Percentiles rank a stretch among this genome's conserved stretches.
Evolutionary conservation across 441 rosid species (phyloP).

Genomic region (Pelargonium citronellum): DNA sequence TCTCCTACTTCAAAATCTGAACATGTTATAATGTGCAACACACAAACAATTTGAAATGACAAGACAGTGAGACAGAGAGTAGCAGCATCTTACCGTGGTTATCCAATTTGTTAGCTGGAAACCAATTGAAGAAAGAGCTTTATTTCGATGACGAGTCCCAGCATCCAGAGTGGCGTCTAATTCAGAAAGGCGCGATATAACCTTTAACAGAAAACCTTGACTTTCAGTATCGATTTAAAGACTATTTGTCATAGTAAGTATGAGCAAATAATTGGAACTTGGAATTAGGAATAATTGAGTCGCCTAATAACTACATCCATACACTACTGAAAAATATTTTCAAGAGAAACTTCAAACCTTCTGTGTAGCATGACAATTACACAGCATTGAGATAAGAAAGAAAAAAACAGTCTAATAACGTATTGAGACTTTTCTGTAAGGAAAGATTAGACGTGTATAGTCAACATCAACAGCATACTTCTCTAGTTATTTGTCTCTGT

Average conservation of each 20-base stretch:
- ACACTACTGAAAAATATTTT: not conserved
- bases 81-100: slow-evolving; percentile 51
- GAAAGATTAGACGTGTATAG: slow-evolving; percentile 11
- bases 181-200: slow-evolving; percentile 82
- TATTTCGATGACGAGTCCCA: slow-evolving; percentile 75
- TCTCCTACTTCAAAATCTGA: slow-evolving; percentile 1
- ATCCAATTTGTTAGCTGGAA: slow-evolving; percentile 71
- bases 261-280: not conserved
- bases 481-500: slow-evolving; percentile 37
- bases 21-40: not conserved
- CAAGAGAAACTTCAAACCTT: not conserved
- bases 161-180: slow-evolving; percentile 90
- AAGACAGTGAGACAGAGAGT: not conserved
- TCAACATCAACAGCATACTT: slow-evolving; percentile 25
- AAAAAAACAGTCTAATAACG: not conserved
- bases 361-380: not conserved
- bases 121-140: slow-evolving; percentile 67
- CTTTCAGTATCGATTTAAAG: slow-evolving; percentile 20
- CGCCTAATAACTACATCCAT: not conserved
- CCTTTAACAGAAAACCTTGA: slow-evolving; percentile 44
- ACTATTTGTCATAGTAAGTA: not conserved
- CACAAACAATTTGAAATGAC: slow-evolving; percentile 15
- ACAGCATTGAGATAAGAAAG: not conserved
- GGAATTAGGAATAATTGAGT: not conserved
- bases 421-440: slow-evolving; percentile 13